Evolutionary conservation across 2,329 filamentous ascomycete genomes (phyloP).

Genomic region (Graphilbum sp.): DNA sequence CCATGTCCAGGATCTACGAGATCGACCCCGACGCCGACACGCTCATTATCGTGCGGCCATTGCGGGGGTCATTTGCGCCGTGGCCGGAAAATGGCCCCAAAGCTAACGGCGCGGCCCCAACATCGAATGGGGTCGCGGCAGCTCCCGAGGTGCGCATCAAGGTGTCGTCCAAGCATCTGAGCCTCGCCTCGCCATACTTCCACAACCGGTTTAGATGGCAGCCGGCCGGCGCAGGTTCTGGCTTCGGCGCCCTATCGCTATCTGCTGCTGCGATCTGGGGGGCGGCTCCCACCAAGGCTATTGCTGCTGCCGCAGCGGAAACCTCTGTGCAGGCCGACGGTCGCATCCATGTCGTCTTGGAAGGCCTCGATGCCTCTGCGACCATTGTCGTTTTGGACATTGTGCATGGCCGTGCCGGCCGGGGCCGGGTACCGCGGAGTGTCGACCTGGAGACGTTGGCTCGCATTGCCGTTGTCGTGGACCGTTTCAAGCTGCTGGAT

Average conservation of each 20-base stretch:
- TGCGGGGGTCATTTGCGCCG: conserved; percentile 10
- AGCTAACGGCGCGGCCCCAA: conserved; percentile 1
- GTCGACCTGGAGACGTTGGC: conserved; percentile 24
- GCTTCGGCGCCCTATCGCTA: not conserved
- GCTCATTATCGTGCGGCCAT: conserved; percentile 15
- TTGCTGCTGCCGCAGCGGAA: not conserved
- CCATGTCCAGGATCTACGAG: conserved; percentile 18
- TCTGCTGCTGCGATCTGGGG: not conserved
- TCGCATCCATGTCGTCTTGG: conserved; percentile 15
- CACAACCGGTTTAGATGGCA: conserved; percentile 12
- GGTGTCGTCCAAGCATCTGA: conserved; percentile 20
- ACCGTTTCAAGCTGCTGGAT: conserved; percentile 25
- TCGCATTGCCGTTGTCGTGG: conserved; percentile 26
- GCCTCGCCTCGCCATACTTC: conserved; percentile 16
- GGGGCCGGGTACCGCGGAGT: conserved; percentile 20
- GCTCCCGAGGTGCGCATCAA: conserved; percentile 16
- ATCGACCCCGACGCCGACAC: conserved; percentile 19
- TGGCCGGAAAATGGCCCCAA: conserved; percentile 6
- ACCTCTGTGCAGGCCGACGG: conserved; percentile 14
- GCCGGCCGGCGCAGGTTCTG: not conserved
- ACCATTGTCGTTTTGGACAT: conserved; percentile 25
- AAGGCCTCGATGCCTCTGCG: conserved; percentile 19
- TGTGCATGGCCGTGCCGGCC: conserved; percentile 25
- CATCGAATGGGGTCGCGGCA: not conserved
- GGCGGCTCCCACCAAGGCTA: not conserved